These are phyloP conservation scores for Tricholoma matsutake DNA, from an alignment of 768 basidiomycete species.

Conservation along the genomic window DNA sequence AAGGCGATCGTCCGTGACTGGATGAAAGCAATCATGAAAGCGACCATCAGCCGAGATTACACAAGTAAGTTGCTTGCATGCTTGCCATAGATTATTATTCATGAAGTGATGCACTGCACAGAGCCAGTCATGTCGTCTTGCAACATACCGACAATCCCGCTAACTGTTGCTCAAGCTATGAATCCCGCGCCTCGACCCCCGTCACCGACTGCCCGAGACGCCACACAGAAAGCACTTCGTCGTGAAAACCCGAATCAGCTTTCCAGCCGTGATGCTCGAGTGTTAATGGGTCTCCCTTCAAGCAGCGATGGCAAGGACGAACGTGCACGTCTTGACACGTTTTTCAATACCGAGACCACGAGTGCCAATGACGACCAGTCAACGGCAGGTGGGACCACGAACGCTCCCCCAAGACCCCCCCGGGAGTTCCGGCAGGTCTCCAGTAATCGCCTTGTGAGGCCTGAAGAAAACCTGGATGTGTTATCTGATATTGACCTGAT, in stretches of 20 bases:
- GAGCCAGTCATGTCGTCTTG: constrained; percentile 95
- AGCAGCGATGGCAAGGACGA: constrained; percentile 40
- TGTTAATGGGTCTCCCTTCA: constrained; percentile 61
- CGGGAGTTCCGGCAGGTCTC: constrained; percentile 55
- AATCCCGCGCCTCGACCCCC: constrained; percentile 94
- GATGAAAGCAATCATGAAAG: constrained; percentile 99
- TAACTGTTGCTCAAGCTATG: constrained; percentile 95
- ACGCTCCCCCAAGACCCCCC: constrained; percentile 63
- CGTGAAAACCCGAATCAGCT: constrained; percentile 84
- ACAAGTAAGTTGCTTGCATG: constrained; percentile 53
- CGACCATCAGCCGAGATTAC: constrained; percentile 93
- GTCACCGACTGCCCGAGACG: constrained; percentile 82
- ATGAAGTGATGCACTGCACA: constrained; percentile 28
- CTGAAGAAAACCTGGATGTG: constrained; percentile 19
- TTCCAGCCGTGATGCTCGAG: constrained; percentile 72
- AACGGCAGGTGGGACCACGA: constrained; percentile 14
- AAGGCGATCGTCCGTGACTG: constrained; percentile 85
- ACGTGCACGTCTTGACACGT: constrained; percentile 49
- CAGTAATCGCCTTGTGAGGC: constrained; percentile 21
- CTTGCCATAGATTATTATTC: background rate
- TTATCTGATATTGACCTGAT: constrained; percentile 7
- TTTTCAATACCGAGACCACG: constrained; percentile 45
- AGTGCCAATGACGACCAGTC: constrained; percentile 13
- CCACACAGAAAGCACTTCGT: constrained; percentile 82
- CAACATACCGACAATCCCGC: constrained; percentile 94